Evolutionary conservation across 1,284 basidiomycete species (phyloP), one percentile per base, ranked within the genome.

Genomic region (Coniophora puteana): DNA sequence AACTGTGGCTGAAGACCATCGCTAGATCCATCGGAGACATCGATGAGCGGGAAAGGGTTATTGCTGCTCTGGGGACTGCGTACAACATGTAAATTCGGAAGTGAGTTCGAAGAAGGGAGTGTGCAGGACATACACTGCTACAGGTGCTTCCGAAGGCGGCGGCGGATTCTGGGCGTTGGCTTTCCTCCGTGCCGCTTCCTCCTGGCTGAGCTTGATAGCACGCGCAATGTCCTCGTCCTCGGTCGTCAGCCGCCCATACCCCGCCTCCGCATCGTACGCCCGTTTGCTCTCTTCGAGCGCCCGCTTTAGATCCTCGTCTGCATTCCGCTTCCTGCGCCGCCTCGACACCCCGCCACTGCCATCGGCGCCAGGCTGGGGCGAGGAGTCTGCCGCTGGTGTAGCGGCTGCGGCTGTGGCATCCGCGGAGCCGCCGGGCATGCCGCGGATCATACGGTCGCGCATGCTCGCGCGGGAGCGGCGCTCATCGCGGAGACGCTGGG

Each of bases 261-360:
- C 82, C n/a, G 76, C 81, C n/a, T n/a, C n/a, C n/a, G n/a, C n/a
- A n/a, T n/a, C n/a, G n/a, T n/a, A n/a, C n/a, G n/a, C n/a, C n/a
- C n/a, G n/a, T n/a, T n/a, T n/a, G n/a, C n/a, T n/a, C n/a, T n/a
- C n/a, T n/a, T n/a, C n/a, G 47, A 80, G 71, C 25, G 76, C 72
- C 54, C 77, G 72, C 69, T 93, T 91, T 55, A 90, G 93, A 64
- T 85, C 90, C 58, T 93, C 92, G 45, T 94, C 89, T 4, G 92
- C 92, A 31, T 72, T 69, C 49, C 71, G 72, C 47, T n/a, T n/a
- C n/a, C n/a, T n/a, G n/a, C n/a, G n/a, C n/a, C n/a, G n/a, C n/a
- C n/a, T n/a, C n/a, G 96, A 66, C 46, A 96, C 93, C 7, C 89
- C 87, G 30, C 96, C 93, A 40, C 88, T 87, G 34, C 72, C 67